Evolutionary conservation across 2,329 filamentous ascomycete genomes (phyloP).

Genomic region (Cyphellophora attinorum): DNA sequence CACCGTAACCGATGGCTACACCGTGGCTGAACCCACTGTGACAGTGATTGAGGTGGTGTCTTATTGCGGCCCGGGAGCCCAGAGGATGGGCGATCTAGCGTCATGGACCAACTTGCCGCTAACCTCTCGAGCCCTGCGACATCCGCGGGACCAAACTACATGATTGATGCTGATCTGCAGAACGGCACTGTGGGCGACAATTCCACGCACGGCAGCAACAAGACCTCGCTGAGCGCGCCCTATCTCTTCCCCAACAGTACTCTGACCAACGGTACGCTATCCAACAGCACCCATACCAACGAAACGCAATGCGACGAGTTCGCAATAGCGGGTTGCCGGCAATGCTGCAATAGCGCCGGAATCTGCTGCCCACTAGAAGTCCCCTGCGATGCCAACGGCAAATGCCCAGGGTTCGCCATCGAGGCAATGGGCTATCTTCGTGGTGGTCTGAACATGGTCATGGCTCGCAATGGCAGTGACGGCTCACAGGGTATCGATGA

Average conservation of each 20-base stretch:
- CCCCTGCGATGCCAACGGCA: not conserved
- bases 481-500: not conserved
- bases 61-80: slow-evolving; percentile 10
- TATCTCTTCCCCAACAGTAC: too few relatives aligned
- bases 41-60: slow-evolving; percentile 13
- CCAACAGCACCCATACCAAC: too few relatives aligned
- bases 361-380: not conserved
- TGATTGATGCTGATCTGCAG: too few relatives aligned
- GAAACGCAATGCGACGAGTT: too few relatives aligned
- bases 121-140: too few relatives aligned
- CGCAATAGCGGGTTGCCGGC: too few relatives aligned
- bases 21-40: slow-evolving; percentile 4
- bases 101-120: slow-evolving; percentile 1
- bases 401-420: not conserved
- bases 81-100: not conserved
- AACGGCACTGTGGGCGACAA: too few relatives aligned
- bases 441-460: not conserved
- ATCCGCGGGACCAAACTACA: too few relatives aligned
- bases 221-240: too few relatives aligned
- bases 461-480: not conserved
- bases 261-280: too few relatives aligned
- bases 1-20: slow-evolving; percentile 10
- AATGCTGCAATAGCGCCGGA: not conserved
- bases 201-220: too few relatives aligned
- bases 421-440: not conserved